Evolutionary conservation across 73 alveolate genomes (phyloP).

Genomic region (Symbiodinium pilosum): DNA sequence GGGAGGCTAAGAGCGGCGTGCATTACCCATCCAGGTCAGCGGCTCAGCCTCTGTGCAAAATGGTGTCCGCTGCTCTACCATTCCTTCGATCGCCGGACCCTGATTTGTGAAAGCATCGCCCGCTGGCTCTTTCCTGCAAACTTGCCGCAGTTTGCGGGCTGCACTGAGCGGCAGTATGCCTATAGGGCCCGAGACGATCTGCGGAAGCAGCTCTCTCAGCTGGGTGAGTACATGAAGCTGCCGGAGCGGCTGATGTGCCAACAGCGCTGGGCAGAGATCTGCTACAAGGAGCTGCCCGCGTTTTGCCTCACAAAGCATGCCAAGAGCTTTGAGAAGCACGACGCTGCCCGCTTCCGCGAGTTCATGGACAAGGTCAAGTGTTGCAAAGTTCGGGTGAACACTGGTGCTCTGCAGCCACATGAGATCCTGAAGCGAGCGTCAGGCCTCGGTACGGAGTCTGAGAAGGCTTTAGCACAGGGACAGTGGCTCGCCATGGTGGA

Average conservation of each 20-base stretch:
- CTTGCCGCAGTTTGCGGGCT: background rate
- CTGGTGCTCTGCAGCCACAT: constrained; percentile 65
- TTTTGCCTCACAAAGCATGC: constrained; percentile 22
- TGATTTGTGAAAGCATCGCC: constrained; percentile 46
- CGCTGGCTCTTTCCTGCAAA: constrained; percentile 66
- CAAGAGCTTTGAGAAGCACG: constrained; percentile 48
- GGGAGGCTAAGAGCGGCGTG: no score
- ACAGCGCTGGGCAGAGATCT: constrained; percentile 34
- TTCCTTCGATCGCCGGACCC: constrained; percentile 74
- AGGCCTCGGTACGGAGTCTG: background rate
- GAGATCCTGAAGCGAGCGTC: background rate
- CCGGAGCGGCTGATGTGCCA: constrained; percentile 79
- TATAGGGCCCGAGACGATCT: constrained; percentile 54
- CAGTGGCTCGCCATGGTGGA: constrained; percentile 52
- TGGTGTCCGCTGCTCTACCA: constrained; percentile 70
- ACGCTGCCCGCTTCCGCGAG: constrained; percentile 17
- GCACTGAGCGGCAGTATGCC: constrained; percentile 70
- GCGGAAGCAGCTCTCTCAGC: constrained; percentile 18
- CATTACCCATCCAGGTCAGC: no score
- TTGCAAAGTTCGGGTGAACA: constrained; percentile 36
- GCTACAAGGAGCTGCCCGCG: constrained; percentile 23
- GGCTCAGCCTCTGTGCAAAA: constrained; percentile 49
- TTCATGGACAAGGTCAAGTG: constrained; percentile 6
- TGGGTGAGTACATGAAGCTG: constrained; percentile 44
- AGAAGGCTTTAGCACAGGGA: constrained; percentile 14